Evolutionary conservation across 176 grass and related monocot species (phyloP), one percentile per base, ranked within the genome.

Genomic region (Aegilops longissima): DNA sequence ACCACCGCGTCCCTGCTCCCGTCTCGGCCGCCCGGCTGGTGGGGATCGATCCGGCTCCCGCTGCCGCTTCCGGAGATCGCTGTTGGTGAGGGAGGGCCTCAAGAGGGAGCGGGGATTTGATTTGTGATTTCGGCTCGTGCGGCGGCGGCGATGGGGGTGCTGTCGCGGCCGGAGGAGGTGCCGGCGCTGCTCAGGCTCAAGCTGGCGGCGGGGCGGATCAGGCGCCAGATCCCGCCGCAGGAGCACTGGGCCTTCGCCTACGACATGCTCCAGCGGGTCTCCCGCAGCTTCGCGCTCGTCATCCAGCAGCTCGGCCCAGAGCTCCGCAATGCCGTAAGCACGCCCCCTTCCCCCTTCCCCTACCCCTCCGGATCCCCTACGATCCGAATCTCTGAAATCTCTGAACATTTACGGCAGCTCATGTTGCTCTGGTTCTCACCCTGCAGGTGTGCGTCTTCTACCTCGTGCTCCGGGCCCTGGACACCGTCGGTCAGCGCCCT

Each of bases 361-460:
- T 47, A 4, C 44, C 44, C 44, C 44, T 61, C 36, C 36, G 24
- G 16, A 44, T 30, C 39, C 38, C 14, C 0, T 65, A 17, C 78
- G 16, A 36, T 70, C 6, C 16, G 8, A 44, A n/a, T 44, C 44
- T 1, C 44, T 47, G 11, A 13, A 47, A 47, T 47, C 44, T 13
- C 44, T 12, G 44, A 47, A 13, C 44, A 4, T 4, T 1, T 4
- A 2, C 24, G 40, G 45, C 12, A 20, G 47, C 18, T n/a, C 1
- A 27, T 66, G 45, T 4, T 70, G 75, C 29, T 84, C 34, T 61
- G 76, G 17, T 71, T 21, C 7, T 0, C 0, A 49, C 80, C 31
- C 10, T 89, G 88, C 87, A 99, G 97, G 94, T 99, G 36, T 99
- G 97, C 88, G 79, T 99, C 82, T 99, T 99, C 92, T 99, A 99